phyloP scores from a whole-genome alignment of 179 eudicot species.

The Sideroxylon spinosum region DNA sequence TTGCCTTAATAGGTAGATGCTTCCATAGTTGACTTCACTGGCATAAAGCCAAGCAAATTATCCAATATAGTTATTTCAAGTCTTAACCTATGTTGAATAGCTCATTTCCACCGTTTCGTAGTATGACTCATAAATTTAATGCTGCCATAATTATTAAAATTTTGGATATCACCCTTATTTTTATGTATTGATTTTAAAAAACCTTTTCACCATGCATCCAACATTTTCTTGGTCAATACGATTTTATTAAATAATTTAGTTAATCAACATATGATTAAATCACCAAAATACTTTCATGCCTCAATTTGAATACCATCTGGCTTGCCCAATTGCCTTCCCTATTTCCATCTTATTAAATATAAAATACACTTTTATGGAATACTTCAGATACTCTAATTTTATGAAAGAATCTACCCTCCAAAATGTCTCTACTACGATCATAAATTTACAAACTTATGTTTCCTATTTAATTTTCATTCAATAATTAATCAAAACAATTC shows the following conservation, averaged over 20 bases:
- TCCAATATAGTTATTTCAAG: not conserved
- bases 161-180: not conserved
- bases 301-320: not conserved
- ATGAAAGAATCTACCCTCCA: no score
- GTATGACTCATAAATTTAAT: not conserved
- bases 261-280: not conserved
- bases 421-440: no score
- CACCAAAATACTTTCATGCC: not conserved
- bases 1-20: not conserved
- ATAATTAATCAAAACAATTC: no score
- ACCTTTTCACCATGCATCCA: not conserved
- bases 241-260: not conserved
- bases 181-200: not conserved
- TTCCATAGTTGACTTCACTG: not conserved
- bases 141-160: not conserved
- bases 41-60: not conserved
- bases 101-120: not conserved
- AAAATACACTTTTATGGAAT: not conserved
- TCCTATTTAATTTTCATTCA: no score
- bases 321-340: not conserved
- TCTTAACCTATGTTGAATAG: not conserved
- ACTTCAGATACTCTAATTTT: not conserved
- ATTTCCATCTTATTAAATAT: not conserved
- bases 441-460: no score
- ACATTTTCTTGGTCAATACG: not conserved